Conservation (phyloP, 129 eudicot species). For the Flaveria linearis region DNA sequence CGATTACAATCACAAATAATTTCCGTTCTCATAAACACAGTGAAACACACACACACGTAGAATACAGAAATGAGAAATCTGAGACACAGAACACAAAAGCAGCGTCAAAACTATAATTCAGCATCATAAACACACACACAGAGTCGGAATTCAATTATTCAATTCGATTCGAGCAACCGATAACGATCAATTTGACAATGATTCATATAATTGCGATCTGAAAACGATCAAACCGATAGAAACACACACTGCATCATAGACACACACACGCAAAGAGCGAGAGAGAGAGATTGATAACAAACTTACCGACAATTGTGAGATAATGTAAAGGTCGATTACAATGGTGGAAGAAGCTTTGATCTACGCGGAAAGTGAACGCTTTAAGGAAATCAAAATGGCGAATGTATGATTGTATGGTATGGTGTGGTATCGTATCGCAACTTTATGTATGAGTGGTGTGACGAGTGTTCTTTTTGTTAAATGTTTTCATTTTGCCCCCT, state of each 20-base stretch:
- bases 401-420: background rate
- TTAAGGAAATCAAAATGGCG: background rate
- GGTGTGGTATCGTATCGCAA: background rate
- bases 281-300: background rate
- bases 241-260: too few relatives aligned
- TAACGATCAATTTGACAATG: background rate
- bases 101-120: background rate
- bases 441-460: background rate
- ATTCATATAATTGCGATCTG: constrained; percentile 7
- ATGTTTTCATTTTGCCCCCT: background rate
- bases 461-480: background rate
- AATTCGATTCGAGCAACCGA: background rate
- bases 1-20: background rate
- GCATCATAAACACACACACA: too few relatives aligned
- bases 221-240: background rate
- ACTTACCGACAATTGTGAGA: constrained; percentile 10
- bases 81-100: background rate
- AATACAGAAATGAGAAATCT: background rate
- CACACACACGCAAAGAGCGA: background rate
- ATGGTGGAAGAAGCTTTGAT: background rate
- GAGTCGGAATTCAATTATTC: background rate
- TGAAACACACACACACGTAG: background rate
- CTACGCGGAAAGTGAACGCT: background rate
- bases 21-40: background rate
- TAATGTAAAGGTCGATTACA: background rate